Conservation (phyloP, 2,329 filamentous ascomycete species). For the Fusarium sp. region DNA sequence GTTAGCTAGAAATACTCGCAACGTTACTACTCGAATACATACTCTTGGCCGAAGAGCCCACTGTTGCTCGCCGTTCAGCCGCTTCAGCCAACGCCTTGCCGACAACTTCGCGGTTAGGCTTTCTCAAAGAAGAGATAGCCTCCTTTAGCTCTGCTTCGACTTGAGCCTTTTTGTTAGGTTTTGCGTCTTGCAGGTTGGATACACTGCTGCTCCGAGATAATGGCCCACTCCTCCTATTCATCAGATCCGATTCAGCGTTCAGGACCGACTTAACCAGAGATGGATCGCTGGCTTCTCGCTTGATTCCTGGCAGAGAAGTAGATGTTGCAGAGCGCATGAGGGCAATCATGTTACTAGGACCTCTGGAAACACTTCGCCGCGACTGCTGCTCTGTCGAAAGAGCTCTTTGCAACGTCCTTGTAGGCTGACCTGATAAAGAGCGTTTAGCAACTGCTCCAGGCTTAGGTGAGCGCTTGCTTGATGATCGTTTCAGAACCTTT, state of each 20-base stretch:
- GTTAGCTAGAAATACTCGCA: conserved; percentile 42
- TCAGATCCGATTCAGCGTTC: conserved; percentile 50
- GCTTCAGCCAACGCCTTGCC: conserved; percentile 74
- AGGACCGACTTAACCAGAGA: conserved; percentile 60
- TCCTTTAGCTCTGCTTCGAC: conserved; percentile 77
- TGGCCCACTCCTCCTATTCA: conserved; percentile 53
- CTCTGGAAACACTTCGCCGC: conserved; percentile 64
- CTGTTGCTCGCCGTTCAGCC: conserved; percentile 67
- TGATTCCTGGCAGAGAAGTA: conserved; percentile 67
- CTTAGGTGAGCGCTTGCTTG: conserved; percentile 55
- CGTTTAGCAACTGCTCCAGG: conserved; percentile 64
- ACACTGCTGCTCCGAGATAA: conserved; percentile 57
- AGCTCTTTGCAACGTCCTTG: conserved; percentile 68
- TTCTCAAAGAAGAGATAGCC: conserved; percentile 77
- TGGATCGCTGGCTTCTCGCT: conserved; percentile 74
- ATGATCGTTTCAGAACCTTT: conserved; percentile 56
- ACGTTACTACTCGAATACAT: conserved; percentile 41
- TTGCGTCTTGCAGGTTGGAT: conserved; percentile 62
- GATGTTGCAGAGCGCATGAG: conserved; percentile 76
- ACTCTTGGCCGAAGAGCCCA: conserved; percentile 59
- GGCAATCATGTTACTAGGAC: conserved; percentile 66
- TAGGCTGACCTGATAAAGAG: conserved; percentile 51
- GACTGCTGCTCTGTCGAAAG: conserved; percentile 67
- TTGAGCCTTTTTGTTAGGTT: conserved; percentile 70
- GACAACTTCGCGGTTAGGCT: conserved; percentile 77